Evolutionary conservation across 257 asterid species (phyloP), one percentile per base, ranked within the genome.

Genomic region (Avicennia marina): DNA sequence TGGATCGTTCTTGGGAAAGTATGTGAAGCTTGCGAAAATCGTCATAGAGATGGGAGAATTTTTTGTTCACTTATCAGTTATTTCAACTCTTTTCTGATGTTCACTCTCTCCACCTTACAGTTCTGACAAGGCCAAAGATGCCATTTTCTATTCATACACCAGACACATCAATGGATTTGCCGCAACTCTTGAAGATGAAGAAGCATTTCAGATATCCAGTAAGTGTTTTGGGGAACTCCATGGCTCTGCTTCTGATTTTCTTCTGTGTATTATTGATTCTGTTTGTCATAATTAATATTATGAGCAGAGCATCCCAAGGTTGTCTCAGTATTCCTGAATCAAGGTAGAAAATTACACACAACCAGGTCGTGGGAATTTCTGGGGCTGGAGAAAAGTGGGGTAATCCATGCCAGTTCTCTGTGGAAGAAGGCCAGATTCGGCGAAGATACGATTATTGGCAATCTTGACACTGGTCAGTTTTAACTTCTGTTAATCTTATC

Each of bases 121-220:
- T 65, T 40, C 56, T 38, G 78, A 75, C 12, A 83, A 75, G 75
- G 98, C 98, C 55, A 78, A 60, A 72, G 78, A 78, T 34, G 83
- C 95, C 25, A 88, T 91, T n/a, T 72, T 91, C 24, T 88, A 91
- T 72, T 88, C 98, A 1, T 91, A 88, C 74, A 81, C 83, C 34
- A 80, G 76, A 69, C 84, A 91, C 73, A 85, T 91, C 65, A 91
- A 88, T 80, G 98, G 98, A 12, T 91, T 91, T 66, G 98, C 95
- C 59, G 98, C 96, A n/a, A 67, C 52, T 8, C 89, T 91, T 52
- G 89, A 77, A 50, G 95, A 81, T 24, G 78, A 79, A 53, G 86
- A 78, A 58, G 96, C 88, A 11, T 64, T 58, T 47, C 53, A 47
- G 34, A 66, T 91, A 58, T 78, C 98, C 41, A 76, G 98, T 88